Evolutionary conservation across 2,329 filamentous ascomycete species (phyloP).

Genomic region (Raffaelea arxii): DNA sequence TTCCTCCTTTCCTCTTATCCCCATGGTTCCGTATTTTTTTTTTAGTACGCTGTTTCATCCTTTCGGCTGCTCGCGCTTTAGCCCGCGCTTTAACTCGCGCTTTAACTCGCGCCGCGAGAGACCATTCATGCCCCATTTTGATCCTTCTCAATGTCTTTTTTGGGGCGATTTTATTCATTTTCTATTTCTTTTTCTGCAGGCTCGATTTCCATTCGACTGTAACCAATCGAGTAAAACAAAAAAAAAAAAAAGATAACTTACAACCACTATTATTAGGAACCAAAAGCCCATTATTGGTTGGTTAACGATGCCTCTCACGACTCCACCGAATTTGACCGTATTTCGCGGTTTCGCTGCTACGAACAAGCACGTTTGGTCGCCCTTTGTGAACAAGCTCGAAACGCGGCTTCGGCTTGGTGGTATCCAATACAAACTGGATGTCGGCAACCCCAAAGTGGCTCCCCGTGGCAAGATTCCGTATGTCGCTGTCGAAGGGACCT

Average conservation of each 20-base stretch:
- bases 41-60: neutral
- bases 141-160: neutral
- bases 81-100: too few species aligned
- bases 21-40: neutral
- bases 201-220: neutral
- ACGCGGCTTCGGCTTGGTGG: constrained; percentile 45
- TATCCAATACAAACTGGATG: constrained; percentile 33
- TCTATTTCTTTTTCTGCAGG: neutral
- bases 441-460: constrained; percentile 32
- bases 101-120: too few species aligned
- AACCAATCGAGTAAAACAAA: neutral
- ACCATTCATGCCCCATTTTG: too few species aligned
- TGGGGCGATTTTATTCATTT: neutral
- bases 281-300: too few species aligned
- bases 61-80: too few species aligned
- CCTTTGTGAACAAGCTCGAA: constrained; percentile 54
- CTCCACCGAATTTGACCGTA: constrained; percentile 25
- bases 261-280: too few species aligned
- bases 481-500: constrained; percentile 23
- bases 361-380: constrained; percentile 44
- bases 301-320: too few species aligned
- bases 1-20: neutral
- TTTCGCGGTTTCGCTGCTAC: constrained; percentile 38
- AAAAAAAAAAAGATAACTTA: neutral
- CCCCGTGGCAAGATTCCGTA: constrained; percentile 55